phyloP scores from a whole-genome alignment of 495 filamentous ascomycete genomes.

The Talaromyces thailandensis region DNA sequence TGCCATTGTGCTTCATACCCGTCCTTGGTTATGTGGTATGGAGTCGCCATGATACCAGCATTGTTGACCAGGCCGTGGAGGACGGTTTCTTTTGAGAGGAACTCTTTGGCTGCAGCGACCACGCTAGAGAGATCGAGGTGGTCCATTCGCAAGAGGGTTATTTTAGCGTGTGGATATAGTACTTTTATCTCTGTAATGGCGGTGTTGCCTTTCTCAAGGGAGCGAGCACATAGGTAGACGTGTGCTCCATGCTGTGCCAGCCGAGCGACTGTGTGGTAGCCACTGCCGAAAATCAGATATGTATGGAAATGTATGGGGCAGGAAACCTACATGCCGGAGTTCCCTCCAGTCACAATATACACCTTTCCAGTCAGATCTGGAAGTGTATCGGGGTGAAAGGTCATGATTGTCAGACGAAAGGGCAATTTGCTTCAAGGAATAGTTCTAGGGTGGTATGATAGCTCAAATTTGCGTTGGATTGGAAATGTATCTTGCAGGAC shows the following conservation, averaged over 20 bases:
- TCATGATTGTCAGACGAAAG: constrained; percentile 19
- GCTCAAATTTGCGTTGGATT: background rate
- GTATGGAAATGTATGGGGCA: background rate
- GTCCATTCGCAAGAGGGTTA: constrained; percentile 35
- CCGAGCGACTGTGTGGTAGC: constrained; percentile 27
- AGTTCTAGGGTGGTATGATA: background rate
- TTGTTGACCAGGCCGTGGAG: constrained; percentile 53
- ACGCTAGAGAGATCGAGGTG: constrained; percentile 27
- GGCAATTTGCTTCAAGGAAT: background rate
- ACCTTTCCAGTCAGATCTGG: constrained; percentile 11
- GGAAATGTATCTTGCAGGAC: background rate
- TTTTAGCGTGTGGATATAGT: constrained; percentile 18
- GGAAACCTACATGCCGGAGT: constrained; percentile 26
- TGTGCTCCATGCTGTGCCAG: constrained; percentile 30
- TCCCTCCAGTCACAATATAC: constrained; percentile 14
- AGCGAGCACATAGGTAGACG: constrained; percentile 34
- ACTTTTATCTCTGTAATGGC: constrained; percentile 29
- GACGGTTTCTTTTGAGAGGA: constrained; percentile 12
- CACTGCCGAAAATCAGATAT: constrained; percentile 5
- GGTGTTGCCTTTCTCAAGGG: constrained; percentile 19
- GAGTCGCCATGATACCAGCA: constrained; percentile 49
- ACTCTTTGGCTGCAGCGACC: constrained; percentile 16
- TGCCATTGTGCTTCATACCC: constrained; percentile 24
- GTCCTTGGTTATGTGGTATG: constrained; percentile 18
- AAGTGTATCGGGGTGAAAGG: constrained; percentile 30